Evolutionary conservation across 768 basidiomycete genomes (phyloP), one percentile per base, ranked within the genome.

Genomic region (Naganishia onofrii): DNA sequence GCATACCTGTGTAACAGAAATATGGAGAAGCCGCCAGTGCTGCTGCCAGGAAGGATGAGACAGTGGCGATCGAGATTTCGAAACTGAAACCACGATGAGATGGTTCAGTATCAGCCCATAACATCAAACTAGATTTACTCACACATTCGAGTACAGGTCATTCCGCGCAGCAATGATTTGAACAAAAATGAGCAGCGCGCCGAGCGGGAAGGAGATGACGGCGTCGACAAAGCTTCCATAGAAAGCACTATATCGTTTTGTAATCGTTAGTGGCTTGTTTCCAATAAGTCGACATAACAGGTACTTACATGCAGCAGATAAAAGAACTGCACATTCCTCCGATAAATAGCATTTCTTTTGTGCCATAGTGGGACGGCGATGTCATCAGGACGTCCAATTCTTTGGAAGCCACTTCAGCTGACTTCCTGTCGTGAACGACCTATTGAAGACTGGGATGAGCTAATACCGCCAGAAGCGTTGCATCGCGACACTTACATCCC

Each of bases 381-480:
- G 84, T 84, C 91, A 93, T 92, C 66, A 93, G 82, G 36, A 81
- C 76, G 75, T 92, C 89, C n/a, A 93, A 84, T 64, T 86, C 84
- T 21, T 83, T 81, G 1, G 87, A 87, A 0, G 91, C 92, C 34
- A 88, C 87, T 6, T 88, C 87, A 17, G 91, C 91, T 0, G 87
- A 88, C 57, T 89, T 83, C 51, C 87, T 84, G 76, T 93, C 91
- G 74, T 92, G 90, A n/a, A 92, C 91, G 73, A 92, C 91, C 23
- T 63, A 15, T 34, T 34, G 57, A 42, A 46, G 23, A 26, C 23
- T 84, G 80, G 2, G 3, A 13, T 58, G 29, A 58, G 60, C n/a
- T 46, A 15, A 63, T 21, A 29, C 5, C 48, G 26, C 34, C 48
- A 32, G n/a, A 21, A 8, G n/a, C 21, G 8, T 55, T n/a, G n/a